Percentiles rank a stretch among this genome's conserved stretches.
Evolutionary conservation across 306 rosid genomes (phyloP).

Genomic region (Fagus crenata): DNA sequence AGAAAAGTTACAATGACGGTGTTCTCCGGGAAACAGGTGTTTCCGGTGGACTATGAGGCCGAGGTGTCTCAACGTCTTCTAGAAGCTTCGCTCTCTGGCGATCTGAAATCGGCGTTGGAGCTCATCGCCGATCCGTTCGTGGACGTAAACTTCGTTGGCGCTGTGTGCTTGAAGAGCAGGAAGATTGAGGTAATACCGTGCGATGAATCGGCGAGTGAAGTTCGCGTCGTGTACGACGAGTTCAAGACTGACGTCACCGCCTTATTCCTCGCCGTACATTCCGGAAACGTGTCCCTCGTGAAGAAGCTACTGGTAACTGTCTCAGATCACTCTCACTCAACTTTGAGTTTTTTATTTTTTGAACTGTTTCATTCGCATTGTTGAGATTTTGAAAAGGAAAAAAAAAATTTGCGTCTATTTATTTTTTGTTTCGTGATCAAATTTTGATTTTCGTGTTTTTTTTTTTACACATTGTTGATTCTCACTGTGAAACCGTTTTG

Average conservation of each 20-base stretch:
- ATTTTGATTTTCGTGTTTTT: too few species aligned
- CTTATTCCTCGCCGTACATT: conserved; percentile 81
- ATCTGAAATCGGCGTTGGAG: conserved; percentile 59
- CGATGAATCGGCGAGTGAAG: conserved; percentile 62
- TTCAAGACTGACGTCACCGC: conserved; percentile 81
- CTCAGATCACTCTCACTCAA: conserved; percentile 30
- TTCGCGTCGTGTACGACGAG: conserved; percentile 62
- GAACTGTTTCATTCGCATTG: conserved; percentile 31
- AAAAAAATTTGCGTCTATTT: too few species aligned
- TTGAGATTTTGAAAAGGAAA: neutral
- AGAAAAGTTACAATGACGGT: conserved; percentile 55
- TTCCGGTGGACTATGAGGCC: conserved; percentile 80
- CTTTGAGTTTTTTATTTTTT: conserved; percentile 17
- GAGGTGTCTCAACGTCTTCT: conserved; percentile 78
- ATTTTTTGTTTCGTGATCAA: too few species aligned
- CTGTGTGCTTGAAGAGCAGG: conserved; percentile 53
- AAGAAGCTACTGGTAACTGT: conserved; percentile 66
- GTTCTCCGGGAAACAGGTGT: conserved; percentile 74
- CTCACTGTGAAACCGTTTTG: neutral
- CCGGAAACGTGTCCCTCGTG: conserved; percentile 56
- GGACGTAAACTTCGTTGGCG: conserved; percentile 87
- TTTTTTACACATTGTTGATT: neutral
- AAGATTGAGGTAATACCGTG: conserved; percentile 49
- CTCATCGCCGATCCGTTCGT: conserved; percentile 71
- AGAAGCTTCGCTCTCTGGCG: conserved; percentile 74